Conservation (phyloP, 2,329 filamentous ascomycete genomes). For the Sporothrix luriei region DNA sequence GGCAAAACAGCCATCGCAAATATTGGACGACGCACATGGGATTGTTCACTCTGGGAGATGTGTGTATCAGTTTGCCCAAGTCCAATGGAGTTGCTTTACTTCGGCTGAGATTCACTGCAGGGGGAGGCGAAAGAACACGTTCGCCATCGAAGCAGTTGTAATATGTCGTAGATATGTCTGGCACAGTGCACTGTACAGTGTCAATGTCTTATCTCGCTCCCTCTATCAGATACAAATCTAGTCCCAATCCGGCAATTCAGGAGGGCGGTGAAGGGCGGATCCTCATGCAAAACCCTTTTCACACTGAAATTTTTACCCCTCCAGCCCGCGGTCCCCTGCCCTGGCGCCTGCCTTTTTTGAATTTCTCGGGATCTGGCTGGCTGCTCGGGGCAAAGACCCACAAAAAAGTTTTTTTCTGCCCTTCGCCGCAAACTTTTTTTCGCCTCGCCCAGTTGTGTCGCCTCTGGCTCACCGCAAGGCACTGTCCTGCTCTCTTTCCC, state of each 20-base stretch:
- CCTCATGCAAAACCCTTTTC: conserved; percentile 33
- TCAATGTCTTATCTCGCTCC: conserved; percentile 30
- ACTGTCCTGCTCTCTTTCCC: neutral
- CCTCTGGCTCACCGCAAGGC: neutral
- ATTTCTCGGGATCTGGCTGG: conserved; percentile 28
- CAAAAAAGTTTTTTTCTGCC: conserved; percentile 38
- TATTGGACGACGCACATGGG: no score
- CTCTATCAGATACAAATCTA: conserved; percentile 28
- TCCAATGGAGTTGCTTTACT: no score
- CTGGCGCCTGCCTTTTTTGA: conserved; percentile 20
- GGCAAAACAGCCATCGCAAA: no score
- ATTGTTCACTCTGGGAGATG: no score
- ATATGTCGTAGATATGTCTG: neutral
- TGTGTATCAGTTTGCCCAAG: no score
- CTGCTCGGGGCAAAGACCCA: conserved; percentile 29
- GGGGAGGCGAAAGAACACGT: conserved; percentile 17
- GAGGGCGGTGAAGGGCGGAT: conserved; percentile 36
- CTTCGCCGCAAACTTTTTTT: conserved; percentile 30
- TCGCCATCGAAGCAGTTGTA: neutral
- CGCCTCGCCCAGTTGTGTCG: neutral
- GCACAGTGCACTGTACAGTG: conserved; percentile 18
- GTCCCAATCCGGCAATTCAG: conserved; percentile 31
- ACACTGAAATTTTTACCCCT: conserved; percentile 26
- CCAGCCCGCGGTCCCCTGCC: conserved; percentile 14
- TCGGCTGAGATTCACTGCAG: no score